These are phyloP conservation scores for Nemania sp. DNA, from an alignment of 2,329 filamentous ascomycete species.

Conservation along the genomic window DNA sequence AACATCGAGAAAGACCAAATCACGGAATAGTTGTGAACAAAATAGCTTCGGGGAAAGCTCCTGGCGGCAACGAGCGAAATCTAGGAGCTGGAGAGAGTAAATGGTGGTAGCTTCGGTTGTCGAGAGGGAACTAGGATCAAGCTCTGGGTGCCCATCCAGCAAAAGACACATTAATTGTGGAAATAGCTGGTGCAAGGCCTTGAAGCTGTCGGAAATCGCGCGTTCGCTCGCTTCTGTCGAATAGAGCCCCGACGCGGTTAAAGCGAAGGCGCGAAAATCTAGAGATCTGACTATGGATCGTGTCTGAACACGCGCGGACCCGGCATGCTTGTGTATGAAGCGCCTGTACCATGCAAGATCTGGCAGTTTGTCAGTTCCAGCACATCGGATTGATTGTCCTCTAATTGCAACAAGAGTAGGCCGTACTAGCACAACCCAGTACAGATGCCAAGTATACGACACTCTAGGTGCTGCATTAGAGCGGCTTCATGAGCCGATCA, in stretches of 20 bases:
- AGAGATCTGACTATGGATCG: constrained; percentile 50
- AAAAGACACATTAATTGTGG: constrained; percentile 52
- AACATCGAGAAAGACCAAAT: constrained; percentile 56
- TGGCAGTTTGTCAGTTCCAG: constrained; percentile 36
- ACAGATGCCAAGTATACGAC: not conserved
- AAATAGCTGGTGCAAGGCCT: constrained; percentile 44
- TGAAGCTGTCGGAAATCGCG: constrained; percentile 47
- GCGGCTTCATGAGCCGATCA: not conserved
- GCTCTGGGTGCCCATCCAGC: constrained; percentile 50
- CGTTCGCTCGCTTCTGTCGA: constrained; percentile 43
- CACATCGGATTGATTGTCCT: constrained; percentile 26
- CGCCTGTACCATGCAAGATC: constrained; percentile 54
- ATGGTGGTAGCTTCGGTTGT: constrained; percentile 16
- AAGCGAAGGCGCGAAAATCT: constrained; percentile 51
- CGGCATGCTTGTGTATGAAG: constrained; percentile 49
- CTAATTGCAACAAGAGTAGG: not conserved
- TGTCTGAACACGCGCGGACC: constrained; percentile 42
- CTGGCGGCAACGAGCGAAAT: constrained; percentile 47
- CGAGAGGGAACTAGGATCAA: constrained; percentile 47
- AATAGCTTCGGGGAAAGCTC: constrained; percentile 49
- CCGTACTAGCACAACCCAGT: no score
- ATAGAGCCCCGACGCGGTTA: constrained; percentile 46
- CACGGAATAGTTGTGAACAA: constrained; percentile 40
- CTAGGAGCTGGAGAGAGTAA: constrained; percentile 46
- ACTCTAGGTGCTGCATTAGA: not conserved